Conservation (phyloP, 306 rosid genomes). For the Clitoria ternatea region DNA sequence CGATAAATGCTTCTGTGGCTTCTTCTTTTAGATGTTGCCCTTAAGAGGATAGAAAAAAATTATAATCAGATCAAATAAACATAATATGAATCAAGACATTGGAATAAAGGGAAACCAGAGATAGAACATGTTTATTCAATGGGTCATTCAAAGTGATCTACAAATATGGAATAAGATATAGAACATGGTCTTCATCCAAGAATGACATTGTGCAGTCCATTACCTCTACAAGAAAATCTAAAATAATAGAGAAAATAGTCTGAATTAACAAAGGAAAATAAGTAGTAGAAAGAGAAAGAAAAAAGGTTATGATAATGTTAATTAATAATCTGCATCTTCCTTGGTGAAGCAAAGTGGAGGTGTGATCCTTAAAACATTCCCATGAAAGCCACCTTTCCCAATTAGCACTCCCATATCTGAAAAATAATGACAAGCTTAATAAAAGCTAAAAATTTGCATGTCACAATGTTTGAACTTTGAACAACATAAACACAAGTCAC, state of each 20-base stretch:
- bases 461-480: background rate
- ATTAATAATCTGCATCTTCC: conserved; percentile 48
- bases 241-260: conserved; percentile 17
- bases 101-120: background rate
- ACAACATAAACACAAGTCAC: background rate
- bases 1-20: too few species aligned
- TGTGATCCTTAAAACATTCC: conserved; percentile 44
- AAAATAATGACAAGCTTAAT: conserved; percentile 5
- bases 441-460: background rate
- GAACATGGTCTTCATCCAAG: conserved; percentile 6
- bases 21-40: too few species aligned
- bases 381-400: conserved; percentile 47
- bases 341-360: conserved; percentile 50
- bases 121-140: too few species aligned
- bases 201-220: conserved; percentile 46
- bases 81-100: too few species aligned
- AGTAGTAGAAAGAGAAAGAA: background rate
- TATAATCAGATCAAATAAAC: too few species aligned
- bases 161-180: background rate
- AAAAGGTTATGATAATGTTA: background rate
- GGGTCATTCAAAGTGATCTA: background rate
- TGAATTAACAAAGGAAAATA: background rate
- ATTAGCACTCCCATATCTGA: conserved; percentile 48
- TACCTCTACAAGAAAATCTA: conserved; percentile 46
- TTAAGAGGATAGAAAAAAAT: too few species aligned